Evolutionary conservation across 1,284 basidiomycete species (phyloP).

Genomic region (Chondrostereum purpureum): DNA sequence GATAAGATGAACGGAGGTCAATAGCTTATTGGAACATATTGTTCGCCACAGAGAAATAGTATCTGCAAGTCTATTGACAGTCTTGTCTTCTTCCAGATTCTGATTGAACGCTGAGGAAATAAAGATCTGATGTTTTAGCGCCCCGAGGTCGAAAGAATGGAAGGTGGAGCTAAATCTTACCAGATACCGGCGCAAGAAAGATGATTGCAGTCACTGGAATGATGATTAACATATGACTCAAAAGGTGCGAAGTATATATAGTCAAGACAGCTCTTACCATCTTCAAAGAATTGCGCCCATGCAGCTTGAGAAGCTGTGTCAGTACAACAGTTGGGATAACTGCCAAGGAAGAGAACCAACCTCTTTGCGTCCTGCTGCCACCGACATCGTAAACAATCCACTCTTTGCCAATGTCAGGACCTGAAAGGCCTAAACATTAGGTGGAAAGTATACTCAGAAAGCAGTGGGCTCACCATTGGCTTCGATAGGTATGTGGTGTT

Average conservation of each 20-base stretch:
- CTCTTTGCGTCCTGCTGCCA: slow-evolving; percentile 48
- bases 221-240: slow-evolving; percentile 5
- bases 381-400: slow-evolving; percentile 64
- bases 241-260: not conserved
- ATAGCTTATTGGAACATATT: slow-evolving; percentile 50
- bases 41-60: slow-evolving; percentile 55
- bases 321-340: not conserved
- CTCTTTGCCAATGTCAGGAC: slow-evolving; percentile 32
- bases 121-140: no score
- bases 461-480: slow-evolving; percentile 24
- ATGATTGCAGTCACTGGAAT: slow-evolving; percentile 50
- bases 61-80: slow-evolving; percentile 55
- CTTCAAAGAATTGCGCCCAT: slow-evolving; percentile 63
- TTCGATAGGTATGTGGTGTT: slow-evolving; percentile 51
- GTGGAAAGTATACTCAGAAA: slow-evolving; percentile 3
- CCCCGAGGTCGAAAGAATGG: not conserved
- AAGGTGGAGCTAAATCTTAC: not conserved
- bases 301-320: slow-evolving; percentile 30
- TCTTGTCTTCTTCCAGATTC: slow-evolving; percentile 50
- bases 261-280: slow-evolving; percentile 32
- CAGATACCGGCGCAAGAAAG: slow-evolving; percentile 57
- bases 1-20: slow-evolving; percentile 47
- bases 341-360: slow-evolving; percentile 23
- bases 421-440: slow-evolving; percentile 14
- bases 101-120: slow-evolving; percentile 48